Evolutionary conservation across 2,329 filamentous ascomycete genomes (phyloP), one percentile per base, ranked within the genome.

Genomic region (Aureobasidium sp.): DNA sequence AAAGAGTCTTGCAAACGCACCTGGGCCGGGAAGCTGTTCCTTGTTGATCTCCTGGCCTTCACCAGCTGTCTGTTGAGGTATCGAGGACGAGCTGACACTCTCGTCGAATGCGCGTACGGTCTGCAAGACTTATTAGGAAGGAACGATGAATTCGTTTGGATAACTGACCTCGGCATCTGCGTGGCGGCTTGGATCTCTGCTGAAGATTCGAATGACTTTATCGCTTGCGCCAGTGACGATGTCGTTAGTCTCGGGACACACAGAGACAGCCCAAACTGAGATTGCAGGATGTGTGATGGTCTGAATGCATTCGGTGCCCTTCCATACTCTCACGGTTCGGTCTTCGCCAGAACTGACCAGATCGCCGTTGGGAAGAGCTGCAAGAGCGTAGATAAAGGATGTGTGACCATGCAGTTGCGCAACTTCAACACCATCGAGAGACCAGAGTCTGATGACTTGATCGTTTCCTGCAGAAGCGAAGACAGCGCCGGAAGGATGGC

Each of bases 271-370:
- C 94, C 94, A 99, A 5, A 99, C 92, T 0, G 93, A 97, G 61
- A 97, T 95, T 10, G 94, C 94, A 11, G 94, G 94, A 69, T 97
- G 91, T 1, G 93, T 97, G 66, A 99, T 97, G 42, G 93, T 97
- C 74, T 99, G 94, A 49, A 96, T 77, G 72, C 93, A 97, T 61
- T 91, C 82, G 14, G 79, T 83, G 48, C 88, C 89, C 67, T 83
- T 87, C 94, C 95, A 99, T 71, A 99, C 79, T 58, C 91, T 84
- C 37, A 96, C 85, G 0, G 94, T 97, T n/a, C 94, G 85, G 75
- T 99, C 94, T 74, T 99, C 94, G 21, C 91, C 91, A 2, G 91
- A 86, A 73, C 93, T 97, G 53, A 95, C 88, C 34, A 99, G 79
- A 71, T 97, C 91, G 6, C 93, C 93, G 0, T 88, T 86, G 0